phyloP scores from a whole-genome alignment of 202 grass and related monocot genomes.

The Setaria italica region DNA sequence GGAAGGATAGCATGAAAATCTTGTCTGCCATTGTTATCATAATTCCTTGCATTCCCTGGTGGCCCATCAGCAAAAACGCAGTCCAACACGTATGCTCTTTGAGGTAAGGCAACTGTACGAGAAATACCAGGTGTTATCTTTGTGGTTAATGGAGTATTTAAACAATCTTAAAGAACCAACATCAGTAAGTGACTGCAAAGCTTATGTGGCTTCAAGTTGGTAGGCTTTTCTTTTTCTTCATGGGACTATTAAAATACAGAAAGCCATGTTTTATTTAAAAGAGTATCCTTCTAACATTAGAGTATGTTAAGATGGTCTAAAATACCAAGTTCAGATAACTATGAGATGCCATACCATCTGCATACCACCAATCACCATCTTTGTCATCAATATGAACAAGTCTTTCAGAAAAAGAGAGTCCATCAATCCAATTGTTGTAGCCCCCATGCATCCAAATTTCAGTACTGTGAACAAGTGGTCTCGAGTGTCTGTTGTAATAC shows the following conservation, averaged over 20 bases:
- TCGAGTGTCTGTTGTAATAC: slow-evolving; percentile 68
- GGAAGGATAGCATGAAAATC: slow-evolving; percentile 89
- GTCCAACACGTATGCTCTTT: slow-evolving; percentile 70
- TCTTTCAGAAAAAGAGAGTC: slow-evolving; percentile 68
- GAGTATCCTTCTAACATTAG: not conserved
- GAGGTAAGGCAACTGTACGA: slow-evolving; percentile 63
- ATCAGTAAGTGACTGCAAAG: slow-evolving; percentile 19
- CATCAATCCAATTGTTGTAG: slow-evolving; percentile 87
- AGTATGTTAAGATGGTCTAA: slow-evolving; percentile 15
- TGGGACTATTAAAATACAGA: slow-evolving; percentile 21
- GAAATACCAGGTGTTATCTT: slow-evolving; percentile 31
- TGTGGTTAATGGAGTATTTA: slow-evolving; percentile 17
- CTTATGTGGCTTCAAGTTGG: not conserved
- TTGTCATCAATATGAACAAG: slow-evolving; percentile 55
- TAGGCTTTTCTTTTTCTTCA: not conserved
- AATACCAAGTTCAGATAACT: slow-evolving; percentile 29
- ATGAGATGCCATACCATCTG: slow-evolving; percentile 62
- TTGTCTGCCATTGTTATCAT: slow-evolving; percentile 78
- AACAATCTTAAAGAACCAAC: slow-evolving; percentile 13
- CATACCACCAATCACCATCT: slow-evolving; percentile 79
- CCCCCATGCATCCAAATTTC: slow-evolving; percentile 94
- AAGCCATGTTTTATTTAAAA: slow-evolving; percentile 6
- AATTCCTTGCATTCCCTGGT: slow-evolving; percentile 69
- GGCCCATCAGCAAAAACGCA: slow-evolving; percentile 88
- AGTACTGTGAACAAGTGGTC: slow-evolving; percentile 59